Evolutionary conservation across 495 filamentous ascomycete genomes (phyloP).

Genomic region (Emericellopsis terricola): DNA sequence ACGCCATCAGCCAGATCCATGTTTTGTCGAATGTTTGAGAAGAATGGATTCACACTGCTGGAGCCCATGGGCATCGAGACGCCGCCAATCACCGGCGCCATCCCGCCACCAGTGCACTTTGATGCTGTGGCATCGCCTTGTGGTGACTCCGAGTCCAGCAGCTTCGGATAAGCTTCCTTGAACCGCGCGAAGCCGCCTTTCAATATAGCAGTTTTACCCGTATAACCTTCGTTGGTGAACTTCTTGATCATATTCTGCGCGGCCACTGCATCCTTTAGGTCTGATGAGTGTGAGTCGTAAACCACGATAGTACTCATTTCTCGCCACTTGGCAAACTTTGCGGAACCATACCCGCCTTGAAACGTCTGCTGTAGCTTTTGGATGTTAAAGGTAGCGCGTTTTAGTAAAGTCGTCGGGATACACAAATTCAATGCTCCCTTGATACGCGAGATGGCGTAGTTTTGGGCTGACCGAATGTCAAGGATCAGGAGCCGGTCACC

Average conservation of each 20-base stretch:
- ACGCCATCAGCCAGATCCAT: constrained; percentile 91
- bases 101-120: constrained; percentile 18
- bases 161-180: constrained; percentile 22
- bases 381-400: constrained; percentile 81
- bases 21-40: constrained; percentile 89
- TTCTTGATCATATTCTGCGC: constrained; percentile 81
- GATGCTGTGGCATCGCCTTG: constrained; percentile 17
- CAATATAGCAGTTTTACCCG: constrained; percentile 53
- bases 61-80: constrained; percentile 60
- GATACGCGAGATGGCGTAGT: constrained; percentile 60
- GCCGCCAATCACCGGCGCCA: constrained; percentile 68
- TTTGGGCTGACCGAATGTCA: constrained; percentile 78
- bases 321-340: constrained; percentile 61
- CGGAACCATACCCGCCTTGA: constrained; percentile 50
- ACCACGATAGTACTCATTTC: constrained; percentile 60
- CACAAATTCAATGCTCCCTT: constrained; percentile 73
- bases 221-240: constrained; percentile 71
- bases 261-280: constrained; percentile 58
- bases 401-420: constrained; percentile 86
- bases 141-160: constrained; percentile 27
- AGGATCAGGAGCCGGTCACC: constrained; percentile 48
- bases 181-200: constrained; percentile 39
- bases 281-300: constrained; percentile 63
- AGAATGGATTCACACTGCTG: constrained; percentile 68
- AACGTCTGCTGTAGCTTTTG: constrained; percentile 80